These are phyloP conservation scores for Orbilia javanica DNA, from an alignment of 2,329 filamentous ascomycete species.

Conservation along the genomic window DNA sequence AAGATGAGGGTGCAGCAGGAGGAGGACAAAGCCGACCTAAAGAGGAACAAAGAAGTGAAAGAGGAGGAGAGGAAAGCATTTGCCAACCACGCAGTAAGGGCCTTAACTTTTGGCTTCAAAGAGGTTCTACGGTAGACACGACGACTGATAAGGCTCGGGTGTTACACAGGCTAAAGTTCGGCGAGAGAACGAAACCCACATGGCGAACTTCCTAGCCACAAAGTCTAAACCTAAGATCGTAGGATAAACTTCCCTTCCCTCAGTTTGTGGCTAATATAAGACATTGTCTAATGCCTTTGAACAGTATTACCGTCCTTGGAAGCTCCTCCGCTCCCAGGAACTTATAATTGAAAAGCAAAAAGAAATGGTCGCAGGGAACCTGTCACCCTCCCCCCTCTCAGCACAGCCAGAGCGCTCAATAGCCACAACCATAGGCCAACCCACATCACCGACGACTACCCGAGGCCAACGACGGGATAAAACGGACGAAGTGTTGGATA, in stretches of 20 bases:
- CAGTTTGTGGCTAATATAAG: not conserved
- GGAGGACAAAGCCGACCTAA: conserved; percentile 41
- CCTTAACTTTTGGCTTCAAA: not conserved
- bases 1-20: conserved; percentile 50
- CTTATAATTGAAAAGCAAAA: conserved; percentile 53
- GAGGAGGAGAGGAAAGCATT: conserved; percentile 53
- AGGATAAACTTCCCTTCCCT: not conserved
- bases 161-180: conserved; percentile 35
- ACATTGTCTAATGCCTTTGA: not conserved
- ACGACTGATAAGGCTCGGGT: not conserved
- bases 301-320: conserved; percentile 58
- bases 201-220: conserved; percentile 56
- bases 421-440: not conserved
- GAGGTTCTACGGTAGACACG: not conserved
- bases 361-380: conserved; percentile 48
- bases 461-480: conserved; percentile 13
- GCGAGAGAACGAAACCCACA: conserved; percentile 51
- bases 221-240: conserved; percentile 52
- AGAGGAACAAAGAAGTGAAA: conserved; percentile 46
- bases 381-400: conserved; percentile 33
- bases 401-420: not conserved
- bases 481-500: not conserved
- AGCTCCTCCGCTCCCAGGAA: conserved; percentile 56
- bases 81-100: conserved; percentile 48
- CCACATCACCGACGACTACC: conserved; percentile 18